Evolutionary conservation across 2,329 filamentous ascomycete species (phyloP), one percentile per base, ranked within the genome.

Genomic region (Fusarium haematococcum): DNA sequence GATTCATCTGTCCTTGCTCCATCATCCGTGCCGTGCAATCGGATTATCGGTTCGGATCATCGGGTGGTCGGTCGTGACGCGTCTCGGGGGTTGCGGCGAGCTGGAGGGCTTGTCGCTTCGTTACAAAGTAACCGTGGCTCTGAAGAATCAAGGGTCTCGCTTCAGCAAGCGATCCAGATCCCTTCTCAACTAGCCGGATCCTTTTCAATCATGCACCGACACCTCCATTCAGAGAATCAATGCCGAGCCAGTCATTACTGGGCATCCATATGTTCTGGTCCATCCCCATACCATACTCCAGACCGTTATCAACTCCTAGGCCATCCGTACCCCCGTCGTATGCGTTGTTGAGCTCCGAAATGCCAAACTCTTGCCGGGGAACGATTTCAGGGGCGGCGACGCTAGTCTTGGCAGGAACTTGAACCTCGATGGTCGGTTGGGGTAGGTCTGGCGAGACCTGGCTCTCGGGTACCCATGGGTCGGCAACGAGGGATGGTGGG

Each of bases 291-390:
- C 84, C 79, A 48, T 82, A 81, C 33, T 83, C 82, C 4, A 84
- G 81, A 20, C 85, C 85, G 32, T 84, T 82, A 23, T 86, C 86
- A 25, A 87, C 81, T 30, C 86, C 86, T 2, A 87, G 80, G 0
- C 84, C 84, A 56, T 87, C 86, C 63, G 87, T 81, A 0, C 86
- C 85, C 3, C 86, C 86, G 63, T 88, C 86, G 56, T 87, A 88
- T 0, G 86, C 86, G 43, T 86, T 88, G 58, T 87, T 87, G n/a
- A 87, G 82, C 67, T 87, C 85, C 5, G 85, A 77, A 1, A 82
- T 81, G 23, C 82, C 81, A 32, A 82, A 81, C 10, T 84, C 66
- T 37, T 74, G 67, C 18, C 71, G 69, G 9, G 71, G 39, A 10
- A 77, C 68, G 25, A 79, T 69, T n/a, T 77, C 74, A 6, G 71